Conservation (phyloP, 1,284 basidiomycete genomes). For the Tetrapyrgos nigripes region DNA sequence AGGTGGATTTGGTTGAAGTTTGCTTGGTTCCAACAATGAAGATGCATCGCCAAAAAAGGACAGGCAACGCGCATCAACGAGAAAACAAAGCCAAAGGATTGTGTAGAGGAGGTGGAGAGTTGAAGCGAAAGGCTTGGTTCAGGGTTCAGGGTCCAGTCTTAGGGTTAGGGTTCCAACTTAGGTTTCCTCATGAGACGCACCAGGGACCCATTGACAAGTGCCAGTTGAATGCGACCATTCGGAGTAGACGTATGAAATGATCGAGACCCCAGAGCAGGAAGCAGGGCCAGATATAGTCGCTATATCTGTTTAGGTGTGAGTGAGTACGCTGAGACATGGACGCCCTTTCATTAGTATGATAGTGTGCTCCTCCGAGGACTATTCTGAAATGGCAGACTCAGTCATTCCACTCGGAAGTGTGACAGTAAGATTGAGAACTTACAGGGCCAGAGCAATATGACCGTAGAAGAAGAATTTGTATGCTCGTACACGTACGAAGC, state of each 20-base stretch:
- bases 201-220: too few species aligned
- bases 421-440: slow-evolving; percentile 21
- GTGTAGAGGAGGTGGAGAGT: too few species aligned
- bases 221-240: slow-evolving; percentile 59
- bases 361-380: slow-evolving; percentile 45
- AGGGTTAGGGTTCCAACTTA: too few species aligned
- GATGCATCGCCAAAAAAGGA: too few species aligned
- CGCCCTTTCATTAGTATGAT: slow-evolving; percentile 40
- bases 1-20: too few species aligned
- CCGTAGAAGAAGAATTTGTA: slow-evolving; percentile 55
- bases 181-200: too few species aligned
- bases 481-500: slow-evolving; percentile 43
- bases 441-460: slow-evolving; percentile 49
- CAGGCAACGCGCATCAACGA: too few species aligned
- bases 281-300: slow-evolving; percentile 55
- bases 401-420: neutral
- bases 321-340: too few species aligned
- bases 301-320: neutral
- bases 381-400: slow-evolving; percentile 33
- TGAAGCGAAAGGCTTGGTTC: too few species aligned
- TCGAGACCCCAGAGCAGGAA: slow-evolving; percentile 73
- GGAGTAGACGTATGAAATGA: slow-evolving; percentile 55
- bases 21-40: too few species aligned
- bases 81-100: too few species aligned
- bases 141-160: too few species aligned